Percentiles rank a stretch among this genome's conserved stretches.
Conservation (phyloP, 352 stramenopile genomes). For the Pelagophyceae sp. region DNA sequence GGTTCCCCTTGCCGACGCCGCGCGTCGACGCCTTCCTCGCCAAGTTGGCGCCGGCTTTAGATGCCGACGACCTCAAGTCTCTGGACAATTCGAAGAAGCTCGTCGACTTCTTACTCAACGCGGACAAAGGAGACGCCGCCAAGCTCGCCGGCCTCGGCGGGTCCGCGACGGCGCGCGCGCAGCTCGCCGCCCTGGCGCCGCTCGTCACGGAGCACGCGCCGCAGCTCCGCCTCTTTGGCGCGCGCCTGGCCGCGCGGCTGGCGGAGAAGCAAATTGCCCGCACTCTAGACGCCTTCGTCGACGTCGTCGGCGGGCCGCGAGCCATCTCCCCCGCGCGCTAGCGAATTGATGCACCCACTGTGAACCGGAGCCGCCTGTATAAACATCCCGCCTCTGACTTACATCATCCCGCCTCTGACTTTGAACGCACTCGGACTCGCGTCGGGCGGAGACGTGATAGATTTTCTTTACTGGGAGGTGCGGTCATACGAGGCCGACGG, state of each 20-base stretch:
- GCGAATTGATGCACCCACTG: no score
- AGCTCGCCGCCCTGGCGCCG: not conserved
- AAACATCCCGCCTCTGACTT: no score
- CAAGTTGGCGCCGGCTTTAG: not conserved
- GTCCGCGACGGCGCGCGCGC: not conserved
- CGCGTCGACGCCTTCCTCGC: constrained; percentile 3
- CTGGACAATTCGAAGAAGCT: not conserved
- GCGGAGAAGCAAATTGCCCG: constrained; percentile 15
- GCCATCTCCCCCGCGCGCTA: not conserved
- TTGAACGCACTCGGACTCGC: no score
- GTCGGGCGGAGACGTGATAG: no score
- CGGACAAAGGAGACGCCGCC: not conserved
- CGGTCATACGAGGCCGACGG: no score
- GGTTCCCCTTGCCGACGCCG: not conserved
- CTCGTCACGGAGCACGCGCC: not conserved
- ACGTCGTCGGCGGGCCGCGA: not conserved
- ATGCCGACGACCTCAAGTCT: not conserved
- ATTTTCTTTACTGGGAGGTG: no score
- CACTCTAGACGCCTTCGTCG: constrained; percentile 1
- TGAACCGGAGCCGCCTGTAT: no score
- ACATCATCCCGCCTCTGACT: no score
- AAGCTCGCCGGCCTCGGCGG: not conserved
- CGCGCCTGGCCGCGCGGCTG: not conserved
- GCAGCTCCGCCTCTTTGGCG: not conserved
- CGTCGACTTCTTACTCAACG: constrained; percentile 4